Evolutionary conservation across 2,329 filamentous ascomycete genomes (phyloP).

Genomic region (Diaporthe vexans): DNA sequence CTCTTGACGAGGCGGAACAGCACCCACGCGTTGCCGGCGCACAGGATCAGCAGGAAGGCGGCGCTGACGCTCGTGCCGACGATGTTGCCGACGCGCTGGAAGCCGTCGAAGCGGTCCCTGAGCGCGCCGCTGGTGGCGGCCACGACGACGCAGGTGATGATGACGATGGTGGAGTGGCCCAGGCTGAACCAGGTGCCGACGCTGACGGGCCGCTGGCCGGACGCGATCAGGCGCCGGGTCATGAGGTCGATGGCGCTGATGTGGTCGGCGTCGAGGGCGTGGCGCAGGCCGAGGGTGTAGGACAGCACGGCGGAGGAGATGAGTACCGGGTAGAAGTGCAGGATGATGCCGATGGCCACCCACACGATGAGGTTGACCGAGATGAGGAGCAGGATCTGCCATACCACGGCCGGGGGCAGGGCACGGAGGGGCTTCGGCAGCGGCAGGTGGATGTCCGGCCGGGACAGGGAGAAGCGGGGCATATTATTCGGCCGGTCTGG

Average conservation of each 20-base stretch:
- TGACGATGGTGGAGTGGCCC: slow-evolving; percentile 92
- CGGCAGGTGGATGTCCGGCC: slow-evolving; percentile 40
- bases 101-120: slow-evolving; percentile 83
- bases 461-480: slow-evolving; percentile 41
- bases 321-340: slow-evolving; percentile 70
- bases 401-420: slow-evolving; percentile 53
- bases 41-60: slow-evolving; percentile 84
- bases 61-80: slow-evolving; percentile 91
- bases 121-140: slow-evolving; percentile 91
- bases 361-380: slow-evolving; percentile 68
- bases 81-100: slow-evolving; percentile 85
- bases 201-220: slow-evolving; percentile 87
- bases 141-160: slow-evolving; percentile 91
- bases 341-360: slow-evolving; percentile 66
- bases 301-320: slow-evolving; percentile 86
- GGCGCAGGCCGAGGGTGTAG: slow-evolving; percentile 89
- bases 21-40: slow-evolving; percentile 88
- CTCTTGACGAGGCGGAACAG: slow-evolving; percentile 81
- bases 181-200: slow-evolving; percentile 96
- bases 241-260: slow-evolving; percentile 90
- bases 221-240: slow-evolving; percentile 89
- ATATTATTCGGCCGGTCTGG: slow-evolving; percentile 35
- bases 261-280: slow-evolving; percentile 98
- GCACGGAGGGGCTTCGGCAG: slow-evolving; percentile 49
- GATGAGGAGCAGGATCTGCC: slow-evolving; percentile 66